These are phyloP conservation scores for Cytospora paraplurivora DNA, from an alignment of 2,329 filamentous ascomycete genomes.

Conservation along the genomic window DNA sequence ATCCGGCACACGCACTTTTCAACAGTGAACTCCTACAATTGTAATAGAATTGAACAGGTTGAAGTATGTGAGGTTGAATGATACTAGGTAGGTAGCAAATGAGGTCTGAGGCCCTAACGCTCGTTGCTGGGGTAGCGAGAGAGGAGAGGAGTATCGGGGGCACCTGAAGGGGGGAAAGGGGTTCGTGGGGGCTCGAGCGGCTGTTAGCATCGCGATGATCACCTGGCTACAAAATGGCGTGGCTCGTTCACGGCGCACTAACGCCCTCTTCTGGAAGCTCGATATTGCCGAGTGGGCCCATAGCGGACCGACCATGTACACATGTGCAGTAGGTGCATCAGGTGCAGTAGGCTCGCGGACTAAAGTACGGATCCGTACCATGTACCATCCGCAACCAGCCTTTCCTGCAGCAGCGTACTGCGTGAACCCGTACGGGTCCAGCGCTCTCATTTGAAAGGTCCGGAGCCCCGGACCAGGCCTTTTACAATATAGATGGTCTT, in stretches of 20 bases:
- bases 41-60: not conserved
- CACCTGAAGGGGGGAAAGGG: slow-evolving; percentile 11
- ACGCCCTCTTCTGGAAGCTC: slow-evolving; percentile 10
- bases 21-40: not conserved
- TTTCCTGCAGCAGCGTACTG: too few species aligned
- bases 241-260: slow-evolving; percentile 2
- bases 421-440: too few species aligned
- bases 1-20: not conserved
- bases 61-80: slow-evolving; percentile 7
- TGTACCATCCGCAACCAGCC: too few species aligned
- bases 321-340: too few species aligned
- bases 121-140: not conserved
- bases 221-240: not conserved
- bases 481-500: too few species aligned
- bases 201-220: slow-evolving; percentile 15
- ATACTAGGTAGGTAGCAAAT: not conserved
- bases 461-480: too few species aligned
- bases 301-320: not conserved
- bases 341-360: too few species aligned
- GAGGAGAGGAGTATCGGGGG: slow-evolving; percentile 6
- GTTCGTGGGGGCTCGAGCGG: slow-evolving; percentile 4
- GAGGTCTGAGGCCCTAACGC: not conserved
- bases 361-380: too few species aligned
- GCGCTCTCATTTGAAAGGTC: too few species aligned
- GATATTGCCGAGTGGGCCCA: slow-evolving; percentile 20